phyloP scores from a whole-genome alignment of 768 basidiomycete genomes.

The Suillus americanus region DNA sequence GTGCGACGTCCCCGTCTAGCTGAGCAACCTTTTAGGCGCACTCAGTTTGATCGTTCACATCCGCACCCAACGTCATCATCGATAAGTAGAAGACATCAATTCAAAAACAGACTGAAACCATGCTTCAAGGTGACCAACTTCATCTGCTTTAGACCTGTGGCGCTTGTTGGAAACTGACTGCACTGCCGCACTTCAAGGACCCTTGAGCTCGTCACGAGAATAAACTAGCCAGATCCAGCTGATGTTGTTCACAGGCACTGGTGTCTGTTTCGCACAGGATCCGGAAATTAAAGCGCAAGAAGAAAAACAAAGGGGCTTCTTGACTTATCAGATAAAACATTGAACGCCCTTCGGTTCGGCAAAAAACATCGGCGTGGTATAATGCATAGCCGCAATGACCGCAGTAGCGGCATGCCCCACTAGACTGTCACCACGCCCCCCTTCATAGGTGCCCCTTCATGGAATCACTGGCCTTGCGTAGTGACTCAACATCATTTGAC shows the following conservation, averaged over 20 bases:
- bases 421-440: not conserved
- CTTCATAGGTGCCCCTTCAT: not conserved
- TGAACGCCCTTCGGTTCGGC: slow-evolving; percentile 5
- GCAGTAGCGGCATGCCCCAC: not conserved
- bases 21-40: not conserved
- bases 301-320: slow-evolving; percentile 1
- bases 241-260: slow-evolving; percentile 23
- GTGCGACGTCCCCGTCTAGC: not conserved
- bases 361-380: slow-evolving; percentile 5
- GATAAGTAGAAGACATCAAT: not conserved
- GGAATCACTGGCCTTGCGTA: not conserved
- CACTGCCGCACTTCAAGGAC: slow-evolving; percentile 6
- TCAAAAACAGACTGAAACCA: not conserved
- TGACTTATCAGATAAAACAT: slow-evolving; percentile 13
- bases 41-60: not conserved
- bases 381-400: slow-evolving; percentile 10
- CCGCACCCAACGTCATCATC: not conserved
- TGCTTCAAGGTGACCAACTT: not conserved
- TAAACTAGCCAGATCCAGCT: slow-evolving; percentile 11
- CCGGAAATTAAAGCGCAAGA: slow-evolving; percentile 9
- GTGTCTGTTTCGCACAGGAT: slow-evolving; percentile 3
- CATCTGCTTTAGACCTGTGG: slow-evolving; percentile 2
- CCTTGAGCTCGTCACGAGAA: slow-evolving; percentile 10
- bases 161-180: slow-evolving; percentile 3
- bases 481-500: not conserved